These are phyloP conservation scores for Hypoxylon intermedium DNA, from an alignment of 495 filamentous ascomycete genomes.

Conservation along the genomic window DNA sequence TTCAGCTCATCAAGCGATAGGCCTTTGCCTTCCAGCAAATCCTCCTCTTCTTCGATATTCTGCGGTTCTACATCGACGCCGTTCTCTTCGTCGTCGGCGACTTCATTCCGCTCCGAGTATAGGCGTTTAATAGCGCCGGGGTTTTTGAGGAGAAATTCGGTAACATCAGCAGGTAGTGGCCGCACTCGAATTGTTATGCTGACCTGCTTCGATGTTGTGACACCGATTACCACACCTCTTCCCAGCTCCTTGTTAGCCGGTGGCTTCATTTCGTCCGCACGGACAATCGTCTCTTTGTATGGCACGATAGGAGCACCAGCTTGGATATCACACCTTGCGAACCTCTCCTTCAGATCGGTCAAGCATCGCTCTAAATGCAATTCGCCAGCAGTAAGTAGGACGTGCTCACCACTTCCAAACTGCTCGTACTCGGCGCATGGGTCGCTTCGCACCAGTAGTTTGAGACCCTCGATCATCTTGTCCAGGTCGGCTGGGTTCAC, in stretches of 20 bases:
- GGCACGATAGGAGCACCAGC: slow-evolving; percentile 93
- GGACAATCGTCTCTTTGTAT: slow-evolving; percentile 90
- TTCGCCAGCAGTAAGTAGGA: slow-evolving; percentile 92
- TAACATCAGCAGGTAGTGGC: slow-evolving; percentile 79
- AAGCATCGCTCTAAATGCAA: slow-evolving; percentile 93
- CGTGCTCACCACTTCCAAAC: slow-evolving; percentile 91
- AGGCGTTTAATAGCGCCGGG: slow-evolving; percentile 77
- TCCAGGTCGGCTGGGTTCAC: slow-evolving; percentile 84
- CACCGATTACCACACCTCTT: slow-evolving; percentile 76
- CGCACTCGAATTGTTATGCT: slow-evolving; percentile 78
- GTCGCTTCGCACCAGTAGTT: slow-evolving; percentile 90
- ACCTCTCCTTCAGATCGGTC: slow-evolving; percentile 91
- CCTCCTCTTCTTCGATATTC: slow-evolving; percentile 54
- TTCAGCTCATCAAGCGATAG: slow-evolving; percentile 79
- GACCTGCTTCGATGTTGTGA: slow-evolving; percentile 84
- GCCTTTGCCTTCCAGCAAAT: slow-evolving; percentile 57
- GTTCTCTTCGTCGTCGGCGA: slow-evolving; percentile 48
- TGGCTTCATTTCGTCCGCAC: slow-evolving; percentile 86
- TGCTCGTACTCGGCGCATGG: slow-evolving; percentile 96
- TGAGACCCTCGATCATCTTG: slow-evolving; percentile 90
- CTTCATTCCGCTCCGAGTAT: slow-evolving; percentile 69
- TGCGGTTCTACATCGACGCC: slow-evolving; percentile 54
- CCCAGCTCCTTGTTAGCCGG: slow-evolving; percentile 85
- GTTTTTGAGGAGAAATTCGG: slow-evolving; percentile 84
- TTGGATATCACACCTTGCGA: slow-evolving; percentile 94